These are phyloP conservation scores for Metroxylon sagu DNA, from an alignment of 176 grass and related monocot species.

Conservation along the genomic window DNA sequence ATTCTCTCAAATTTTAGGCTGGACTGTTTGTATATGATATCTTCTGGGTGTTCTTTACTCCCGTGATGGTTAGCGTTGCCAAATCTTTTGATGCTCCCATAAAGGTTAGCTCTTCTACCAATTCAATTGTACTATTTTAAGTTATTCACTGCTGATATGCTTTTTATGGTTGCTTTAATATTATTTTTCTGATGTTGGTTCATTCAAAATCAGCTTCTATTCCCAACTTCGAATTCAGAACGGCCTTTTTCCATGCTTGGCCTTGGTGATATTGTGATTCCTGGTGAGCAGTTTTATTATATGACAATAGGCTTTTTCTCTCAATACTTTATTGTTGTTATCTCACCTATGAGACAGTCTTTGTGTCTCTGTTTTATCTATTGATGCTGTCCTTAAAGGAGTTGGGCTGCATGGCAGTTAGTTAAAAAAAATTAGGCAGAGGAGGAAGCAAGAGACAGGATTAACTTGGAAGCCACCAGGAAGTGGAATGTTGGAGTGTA, in stretches of 20 bases:
- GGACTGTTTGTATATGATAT: slow-evolving; percentile 92
- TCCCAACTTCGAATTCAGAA: slow-evolving; percentile 70
- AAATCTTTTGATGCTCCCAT: slow-evolving; percentile 99
- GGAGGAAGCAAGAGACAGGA: too few relatives aligned
- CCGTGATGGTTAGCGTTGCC: slow-evolving; percentile 95
- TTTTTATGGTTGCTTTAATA: background rate
- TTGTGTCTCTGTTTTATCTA: too few relatives aligned
- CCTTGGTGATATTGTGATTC: slow-evolving; percentile 95
- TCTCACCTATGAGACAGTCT: too few relatives aligned
- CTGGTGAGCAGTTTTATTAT: slow-evolving; percentile 34
- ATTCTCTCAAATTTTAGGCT: slow-evolving; percentile 27
- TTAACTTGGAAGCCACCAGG: too few relatives aligned
- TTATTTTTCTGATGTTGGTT: slow-evolving; percentile 1
- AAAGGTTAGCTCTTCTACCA: slow-evolving; percentile 39
- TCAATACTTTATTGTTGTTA: too few relatives aligned
- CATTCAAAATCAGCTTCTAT: slow-evolving; percentile 49
- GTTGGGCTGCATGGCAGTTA: too few relatives aligned
- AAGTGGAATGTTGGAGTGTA: too few relatives aligned
- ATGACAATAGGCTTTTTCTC: too few relatives aligned
- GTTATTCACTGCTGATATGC: too few relatives aligned
- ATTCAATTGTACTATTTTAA: too few relatives aligned
- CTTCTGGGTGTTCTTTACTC: slow-evolving; percentile 98
- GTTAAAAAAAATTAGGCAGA: too few relatives aligned
- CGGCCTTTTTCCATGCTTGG: slow-evolving; percentile 87
- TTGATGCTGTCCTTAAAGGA: too few relatives aligned